These are phyloP conservation scores for Chaetomium sp. DNA, from an alignment of 2,329 filamentous ascomycete genomes.

Conservation along the genomic window DNA sequence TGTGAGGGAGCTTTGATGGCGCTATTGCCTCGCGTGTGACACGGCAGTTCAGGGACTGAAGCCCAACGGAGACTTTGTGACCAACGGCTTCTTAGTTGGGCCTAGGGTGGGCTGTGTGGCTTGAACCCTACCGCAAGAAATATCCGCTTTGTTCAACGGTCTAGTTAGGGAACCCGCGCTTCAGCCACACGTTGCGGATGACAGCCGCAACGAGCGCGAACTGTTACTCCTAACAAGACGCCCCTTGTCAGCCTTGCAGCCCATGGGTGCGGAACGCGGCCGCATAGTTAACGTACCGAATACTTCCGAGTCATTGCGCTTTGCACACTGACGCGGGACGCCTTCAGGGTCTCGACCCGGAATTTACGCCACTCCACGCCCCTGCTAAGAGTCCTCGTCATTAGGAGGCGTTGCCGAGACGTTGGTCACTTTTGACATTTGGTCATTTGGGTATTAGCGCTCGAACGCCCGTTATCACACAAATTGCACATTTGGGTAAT, in stretches of 20 bases:
- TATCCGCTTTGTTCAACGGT: not conserved
- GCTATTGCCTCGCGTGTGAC: not conserved
- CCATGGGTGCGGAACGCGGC: not conserved
- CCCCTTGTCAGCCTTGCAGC: slow-evolving; percentile 13
- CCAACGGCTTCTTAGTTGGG: not conserved
- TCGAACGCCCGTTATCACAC: not conserved
- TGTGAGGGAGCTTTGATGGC: not conserved
- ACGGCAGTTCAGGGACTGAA: not conserved
- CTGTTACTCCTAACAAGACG: not conserved
- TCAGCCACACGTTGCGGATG: not conserved
- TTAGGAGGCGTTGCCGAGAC: not conserved
- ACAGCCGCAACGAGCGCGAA: not conserved
- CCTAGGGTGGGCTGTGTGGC: not conserved
- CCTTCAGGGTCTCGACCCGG: not conserved
- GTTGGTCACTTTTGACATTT: not conserved
- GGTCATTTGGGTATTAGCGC: not conserved
- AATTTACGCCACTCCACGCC: not conserved
- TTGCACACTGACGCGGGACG: not conserved
- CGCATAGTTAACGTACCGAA: not conserved
- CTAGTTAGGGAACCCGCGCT: not conserved
- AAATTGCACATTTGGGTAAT: not conserved
- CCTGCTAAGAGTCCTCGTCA: not conserved
- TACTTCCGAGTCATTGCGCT: not conserved
- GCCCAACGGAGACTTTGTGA: not conserved
- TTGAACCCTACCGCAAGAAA: not conserved